Conservation (phyloP, 2,329 filamentous ascomycete species). For the Seiridium unicorne region DNA sequence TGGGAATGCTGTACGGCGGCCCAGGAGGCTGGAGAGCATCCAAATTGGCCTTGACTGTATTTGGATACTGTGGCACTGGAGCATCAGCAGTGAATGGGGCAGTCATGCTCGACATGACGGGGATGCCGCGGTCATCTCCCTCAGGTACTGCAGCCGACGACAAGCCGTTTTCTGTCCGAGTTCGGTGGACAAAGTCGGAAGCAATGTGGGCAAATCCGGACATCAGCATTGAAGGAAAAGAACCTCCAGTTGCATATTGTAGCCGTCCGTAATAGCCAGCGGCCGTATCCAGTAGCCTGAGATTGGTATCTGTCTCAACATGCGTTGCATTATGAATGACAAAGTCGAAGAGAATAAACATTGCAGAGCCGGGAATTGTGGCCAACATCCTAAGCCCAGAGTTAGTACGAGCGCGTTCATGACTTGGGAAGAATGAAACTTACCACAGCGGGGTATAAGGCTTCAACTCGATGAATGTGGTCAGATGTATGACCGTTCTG, state of each 20-base stretch:
- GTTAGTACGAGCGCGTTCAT: background rate
- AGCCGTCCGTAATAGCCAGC: background rate
- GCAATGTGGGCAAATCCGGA: conserved; percentile 6
- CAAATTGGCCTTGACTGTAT: too few relatives aligned
- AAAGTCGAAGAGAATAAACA: conserved; percentile 7
- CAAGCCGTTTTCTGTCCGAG: background rate
- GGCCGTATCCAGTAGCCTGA: background rate
- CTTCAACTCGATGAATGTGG: conserved; percentile 3
- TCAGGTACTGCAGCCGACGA: background rate
- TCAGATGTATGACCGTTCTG: background rate
- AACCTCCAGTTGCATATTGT: conserved; percentile 1
- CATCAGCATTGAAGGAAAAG: background rate
- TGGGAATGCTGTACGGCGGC: background rate
- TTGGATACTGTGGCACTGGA: background rate
- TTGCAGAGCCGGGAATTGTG: conserved; percentile 1
- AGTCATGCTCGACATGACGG: background rate
- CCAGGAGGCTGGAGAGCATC: background rate
- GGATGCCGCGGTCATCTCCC: background rate
- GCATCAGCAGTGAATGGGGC: background rate
- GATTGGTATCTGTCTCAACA: background rate
- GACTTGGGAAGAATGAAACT: background rate
- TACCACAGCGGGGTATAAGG: conserved; percentile 6
- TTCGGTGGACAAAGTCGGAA: background rate
- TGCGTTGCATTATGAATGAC: conserved; percentile 6
- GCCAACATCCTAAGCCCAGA: background rate